phyloP scores from a whole-genome alignment of 2,329 filamentous ascomycete genomes.

The Fusarium redolens region DNA sequence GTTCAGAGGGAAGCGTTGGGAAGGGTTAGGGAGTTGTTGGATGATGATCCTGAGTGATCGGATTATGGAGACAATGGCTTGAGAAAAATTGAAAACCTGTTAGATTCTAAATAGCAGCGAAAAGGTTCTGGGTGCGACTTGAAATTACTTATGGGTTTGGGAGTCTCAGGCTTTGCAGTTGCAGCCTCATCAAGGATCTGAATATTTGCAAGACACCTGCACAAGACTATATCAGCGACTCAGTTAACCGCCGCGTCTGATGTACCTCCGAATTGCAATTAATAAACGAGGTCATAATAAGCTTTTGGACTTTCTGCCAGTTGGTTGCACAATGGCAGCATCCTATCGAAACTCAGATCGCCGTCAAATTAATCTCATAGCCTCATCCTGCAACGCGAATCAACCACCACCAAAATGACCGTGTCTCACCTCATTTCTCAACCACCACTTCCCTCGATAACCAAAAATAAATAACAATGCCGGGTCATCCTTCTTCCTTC shows the following conservation, averaged over 20 bases:
- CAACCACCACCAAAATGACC: not conserved
- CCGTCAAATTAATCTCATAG: not conserved
- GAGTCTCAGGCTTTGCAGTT: not conserved
- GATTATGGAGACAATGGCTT: not conserved
- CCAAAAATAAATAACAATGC: too few relatives aligned
- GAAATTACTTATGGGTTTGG: fast-evolving
- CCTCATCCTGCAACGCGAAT: not conserved
- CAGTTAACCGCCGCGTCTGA: not conserved
- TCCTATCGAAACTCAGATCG: fast-evolving
- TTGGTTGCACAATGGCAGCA: fast-evolving
- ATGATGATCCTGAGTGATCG: conserved; percentile 7
- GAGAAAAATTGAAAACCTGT: not conserved
- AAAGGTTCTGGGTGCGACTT: fast-evolving
- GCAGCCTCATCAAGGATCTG: not conserved
- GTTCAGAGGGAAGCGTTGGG: conserved; percentile 23
- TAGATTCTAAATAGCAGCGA: fast-evolving
- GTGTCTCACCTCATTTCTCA: fast-evolving
- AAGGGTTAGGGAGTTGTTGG: conserved; percentile 5
- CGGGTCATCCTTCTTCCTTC: too few relatives aligned
- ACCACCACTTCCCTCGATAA: too few relatives aligned
- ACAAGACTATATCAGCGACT: not conserved
- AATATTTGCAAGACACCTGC: too few relatives aligned
- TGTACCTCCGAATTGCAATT: fast-evolving
- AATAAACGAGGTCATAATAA: fast-evolving
- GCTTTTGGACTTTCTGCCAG: fast-evolving